These are phyloP conservation scores for Ustilago cynodontis DNA, from an alignment of 1,284 basidiomycete genomes.

Conservation along the genomic window DNA sequence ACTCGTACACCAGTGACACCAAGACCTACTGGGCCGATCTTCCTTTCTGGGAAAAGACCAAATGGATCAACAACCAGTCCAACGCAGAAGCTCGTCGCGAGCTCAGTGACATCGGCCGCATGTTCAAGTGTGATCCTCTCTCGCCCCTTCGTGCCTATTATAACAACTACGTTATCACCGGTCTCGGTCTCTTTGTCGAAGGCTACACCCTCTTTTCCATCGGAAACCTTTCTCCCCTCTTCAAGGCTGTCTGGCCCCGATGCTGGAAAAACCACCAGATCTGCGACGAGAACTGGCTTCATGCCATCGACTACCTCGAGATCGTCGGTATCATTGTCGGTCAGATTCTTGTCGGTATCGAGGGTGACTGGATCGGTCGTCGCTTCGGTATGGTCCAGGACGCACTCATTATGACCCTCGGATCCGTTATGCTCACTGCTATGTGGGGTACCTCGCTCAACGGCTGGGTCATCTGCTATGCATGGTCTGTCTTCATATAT, in stretches of 20 bases:
- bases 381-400: slow-evolving; percentile 72
- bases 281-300: slow-evolving; percentile 72
- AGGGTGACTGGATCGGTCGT: slow-evolving; percentile 75
- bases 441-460: slow-evolving; percentile 73
- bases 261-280: slow-evolving; percentile 72
- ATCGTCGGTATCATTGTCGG: slow-evolving; percentile 74
- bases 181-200: slow-evolving; percentile 74
- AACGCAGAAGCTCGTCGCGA: slow-evolving; percentile 72
- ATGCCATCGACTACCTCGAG: slow-evolving; percentile 72
- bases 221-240: slow-evolving; percentile 72
- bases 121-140: slow-evolving; percentile 73
- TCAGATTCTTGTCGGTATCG: slow-evolving; percentile 74
- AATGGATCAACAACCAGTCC: slow-evolving; percentile 72
- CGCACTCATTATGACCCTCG: slow-evolving; percentile 71
- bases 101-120: slow-evolving; percentile 70
- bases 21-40: slow-evolving; percentile 71
- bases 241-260: slow-evolving; percentile 73
- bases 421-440: slow-evolving; percentile 74
- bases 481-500: slow-evolving; percentile 73
- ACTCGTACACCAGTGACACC: slow-evolving; percentile 63
- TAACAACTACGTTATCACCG: slow-evolving; percentile 73
- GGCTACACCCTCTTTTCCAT: slow-evolving; percentile 74
- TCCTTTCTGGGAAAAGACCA: slow-evolving; percentile 59
- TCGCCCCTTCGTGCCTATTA: slow-evolving; percentile 72
- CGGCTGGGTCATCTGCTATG: slow-evolving; percentile 75